Base-by-base conservation (phyloP, 2,329 filamentous ascomycete genomes). In the Cryphonectria radicalis region DNA sequence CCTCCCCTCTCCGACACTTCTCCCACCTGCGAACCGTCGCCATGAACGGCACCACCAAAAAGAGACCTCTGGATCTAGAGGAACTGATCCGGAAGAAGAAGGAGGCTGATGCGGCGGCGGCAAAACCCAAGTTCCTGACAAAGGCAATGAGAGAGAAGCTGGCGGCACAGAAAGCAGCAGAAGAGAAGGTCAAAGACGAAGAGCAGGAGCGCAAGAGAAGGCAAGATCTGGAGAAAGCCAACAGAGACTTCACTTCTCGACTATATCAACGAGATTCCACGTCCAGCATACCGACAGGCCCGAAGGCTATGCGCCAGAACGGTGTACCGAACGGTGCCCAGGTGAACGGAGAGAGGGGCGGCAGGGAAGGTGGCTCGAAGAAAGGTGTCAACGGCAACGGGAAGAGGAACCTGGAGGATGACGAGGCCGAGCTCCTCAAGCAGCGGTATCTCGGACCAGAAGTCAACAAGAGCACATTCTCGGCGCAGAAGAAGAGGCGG, bases 401-500 rank as follows among this genome's bases (percentile, higher is more conserved):
- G 37, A 84, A 83, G 74, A 80, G 79, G 67, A 83, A 84, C 25
- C 81, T 82, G 17, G 90, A 91, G 73, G 89, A 90, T 64, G 89
- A 92, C 13, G 93, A 97, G 78, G 91, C 91, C 13, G 89, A 91
- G 40, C 83, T 96, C 71, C 89, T 93, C 73, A 88, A 93, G 72
- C 90, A 93, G 76, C 87, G 94, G 73, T 99, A 99, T 78, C 95
- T 98, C 88, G 96, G 96, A 3, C 92, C 93, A 0, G 93, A 97
- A 74, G 90, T 93, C 67, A 97, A 96, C 75, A 89, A 91, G 74
- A 87, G 86, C 70, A 97, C 89, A 53, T 98, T 98, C 78, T 97
- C 94, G 0, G 95, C 95, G 0, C 93, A 96, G 84, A 99, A 98
- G 87, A 98, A 98, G 85, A 89, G 95, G 70, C 92, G 93, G 83